Evolutionary conservation across 768 basidiomycete genomes (phyloP), one percentile per base, ranked within the genome.

Genomic region (Tylopilus felleus): DNA sequence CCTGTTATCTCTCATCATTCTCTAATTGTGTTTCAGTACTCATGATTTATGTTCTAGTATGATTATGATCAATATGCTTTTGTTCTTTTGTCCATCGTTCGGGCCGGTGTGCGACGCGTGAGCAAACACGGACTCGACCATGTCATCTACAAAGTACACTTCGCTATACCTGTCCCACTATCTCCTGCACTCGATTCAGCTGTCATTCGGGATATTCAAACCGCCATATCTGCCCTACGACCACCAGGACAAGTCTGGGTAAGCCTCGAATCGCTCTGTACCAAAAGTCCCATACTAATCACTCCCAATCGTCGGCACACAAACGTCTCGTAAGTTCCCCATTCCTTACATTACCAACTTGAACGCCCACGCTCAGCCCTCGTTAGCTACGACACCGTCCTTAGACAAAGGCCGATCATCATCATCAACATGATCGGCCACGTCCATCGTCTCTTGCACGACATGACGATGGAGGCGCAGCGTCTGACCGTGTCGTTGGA

Each of bases 321-420:
- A 58, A 88, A 88, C 59, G 89, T 87, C 68, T 83, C 84, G 85
- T 88, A 58, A 65, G 81, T 39, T 36, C 47, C 23, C n/a, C n/a
- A n/a, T n/a, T 33, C 43, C 42, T 12, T 19, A 25, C 3, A 12
- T 23, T 17, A 8, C 4, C n/a, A 16, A 33, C 7, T 7, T n/a
- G n/a, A 36, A 3, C 35, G 16, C 31, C 33, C 13, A 19, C 17
- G 42, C 52, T 52, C 52, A 65, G 8, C 31, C 21, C 19, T 40
- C 17, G 46, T 36, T 60, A 90, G 90, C 54, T 91, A 87, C 60
- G 84, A 88, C 54, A 93, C 90, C 0, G 86, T 93, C 16, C 68
- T 85, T 45, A 85, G 78, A 66, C 77, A 90, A 51, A 92, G 92
- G 86, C 89, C 89, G 5, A 77, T 88, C 44, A 96, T 98, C 63